Evolutionary conservation across 257 asterid species (phyloP), one percentile per base, ranked within the genome.

Genomic region (Nicotiana attenuata): DNA sequence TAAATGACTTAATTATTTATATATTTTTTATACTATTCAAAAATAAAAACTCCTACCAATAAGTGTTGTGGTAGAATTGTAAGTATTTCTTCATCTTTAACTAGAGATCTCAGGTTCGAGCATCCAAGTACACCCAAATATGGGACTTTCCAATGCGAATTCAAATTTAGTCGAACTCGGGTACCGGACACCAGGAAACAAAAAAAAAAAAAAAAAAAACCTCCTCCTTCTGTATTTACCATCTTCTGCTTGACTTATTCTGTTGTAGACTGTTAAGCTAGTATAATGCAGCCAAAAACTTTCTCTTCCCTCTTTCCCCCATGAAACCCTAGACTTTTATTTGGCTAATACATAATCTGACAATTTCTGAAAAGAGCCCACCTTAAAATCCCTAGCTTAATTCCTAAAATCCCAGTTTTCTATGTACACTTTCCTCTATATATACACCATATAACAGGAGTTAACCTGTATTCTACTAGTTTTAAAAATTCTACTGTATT

Each of bases 201-300:
- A 7, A 38, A 38, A 7, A 35, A 35, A 8, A 41, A 7, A 7
- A 38, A 38, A 63, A 0, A 3, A 9, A 63, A 3, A 1, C 35
- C 19, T 14, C 69, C 14, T 26, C 5, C 0, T 68, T 2, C 16
- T 22, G 5, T 9, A 77, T 61, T 7, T 31, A 15, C 35, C 26
- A 35, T 31, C 45, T 28, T 20, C 69, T 78, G 16, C 67, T 35
- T 53, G 68, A 41, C 56, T 68, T 19, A 68, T 81, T 82, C 83
- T 84, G 79, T 80, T 65, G 78, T 41, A 75, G 63, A 50, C 63
- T 75, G 41, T 24, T 75, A 15, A 47, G 45, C 63, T 75, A 45
- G 60, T 55, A 33, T 14, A 86, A 80, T 85, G 68, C 84, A 84
- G 80, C 88, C 89, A 89, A 89, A 86, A 33, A 52, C 57, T 81